These are phyloP conservation scores for Gentiana macrophylla DNA, from an alignment of 257 asterid species.

Conservation along the genomic window DNA sequence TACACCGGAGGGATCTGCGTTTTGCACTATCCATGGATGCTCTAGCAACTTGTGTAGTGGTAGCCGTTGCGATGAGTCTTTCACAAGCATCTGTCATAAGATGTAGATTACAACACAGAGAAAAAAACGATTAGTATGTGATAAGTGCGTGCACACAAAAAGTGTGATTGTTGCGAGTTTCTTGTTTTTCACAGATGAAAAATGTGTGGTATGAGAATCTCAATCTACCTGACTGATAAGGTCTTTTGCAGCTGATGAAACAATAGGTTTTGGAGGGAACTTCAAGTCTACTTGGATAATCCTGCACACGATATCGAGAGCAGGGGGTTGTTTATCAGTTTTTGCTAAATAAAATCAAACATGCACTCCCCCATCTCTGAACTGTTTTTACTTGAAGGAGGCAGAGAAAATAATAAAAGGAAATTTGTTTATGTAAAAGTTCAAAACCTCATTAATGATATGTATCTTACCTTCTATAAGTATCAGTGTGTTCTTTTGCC, in stretches of 20 bases:
- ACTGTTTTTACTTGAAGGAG: too few relatives aligned
- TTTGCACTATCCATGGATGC: conserved; percentile 91
- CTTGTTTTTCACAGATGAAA: background rate
- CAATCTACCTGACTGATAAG: conserved; percentile 61
- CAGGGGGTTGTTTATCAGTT: too few relatives aligned
- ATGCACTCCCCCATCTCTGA: too few relatives aligned
- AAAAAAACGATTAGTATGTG: background rate
- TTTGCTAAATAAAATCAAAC: too few relatives aligned
- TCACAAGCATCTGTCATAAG: conserved; percentile 66
- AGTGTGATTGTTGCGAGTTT: too few relatives aligned
- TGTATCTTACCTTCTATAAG: conserved; percentile 59
- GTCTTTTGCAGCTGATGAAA: conserved; percentile 82
- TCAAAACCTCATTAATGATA: background rate
- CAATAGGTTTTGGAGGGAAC: conserved; percentile 73
- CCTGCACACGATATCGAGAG: conserved; percentile 26
- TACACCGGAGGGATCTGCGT: conserved; percentile 83
- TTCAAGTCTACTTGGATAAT: conserved; percentile 83
- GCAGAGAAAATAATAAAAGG: too few relatives aligned
- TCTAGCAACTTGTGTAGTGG: conserved; percentile 76
- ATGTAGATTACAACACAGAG: background rate
- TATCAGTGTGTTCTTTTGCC: conserved; percentile 87
- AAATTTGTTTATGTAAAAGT: too few relatives aligned
- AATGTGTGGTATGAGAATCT: background rate
- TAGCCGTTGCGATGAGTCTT: conserved; percentile 64
- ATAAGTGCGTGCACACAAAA: background rate